Evolutionary conservation across 257 asterid genomes (phyloP).

Genomic region (Solanum dulcamara): DNA sequence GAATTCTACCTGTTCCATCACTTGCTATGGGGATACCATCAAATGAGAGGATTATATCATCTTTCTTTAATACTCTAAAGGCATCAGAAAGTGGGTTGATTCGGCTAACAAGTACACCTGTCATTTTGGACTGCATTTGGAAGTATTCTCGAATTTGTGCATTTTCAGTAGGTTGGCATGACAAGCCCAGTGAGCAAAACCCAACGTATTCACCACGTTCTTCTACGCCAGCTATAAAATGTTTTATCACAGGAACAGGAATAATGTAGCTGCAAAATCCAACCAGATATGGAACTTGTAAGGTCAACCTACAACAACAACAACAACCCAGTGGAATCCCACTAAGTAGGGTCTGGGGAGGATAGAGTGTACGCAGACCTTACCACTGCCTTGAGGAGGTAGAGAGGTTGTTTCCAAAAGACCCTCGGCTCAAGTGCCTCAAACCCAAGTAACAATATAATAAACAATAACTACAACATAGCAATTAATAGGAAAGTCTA

Average conservation of each 20-base stretch:
- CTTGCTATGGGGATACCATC: slow-evolving; percentile 85
- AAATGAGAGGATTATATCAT: slow-evolving; percentile 79
- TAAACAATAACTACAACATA: too few relatives aligned
- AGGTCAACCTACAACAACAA: neutral
- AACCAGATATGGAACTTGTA: neutral
- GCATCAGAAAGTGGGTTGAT: slow-evolving; percentile 80
- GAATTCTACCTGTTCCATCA: slow-evolving; percentile 79
- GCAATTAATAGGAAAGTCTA: too few relatives aligned
- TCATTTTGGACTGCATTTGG: slow-evolving; percentile 50
- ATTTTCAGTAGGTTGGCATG: slow-evolving; percentile 93
- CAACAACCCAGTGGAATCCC: too few relatives aligned
- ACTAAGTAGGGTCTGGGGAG: too few relatives aligned
- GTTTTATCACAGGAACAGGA: slow-evolving; percentile 91
- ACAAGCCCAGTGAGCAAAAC: slow-evolving; percentile 88
- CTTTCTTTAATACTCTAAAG: slow-evolving; percentile 50
- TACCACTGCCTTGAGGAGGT: too few relatives aligned
- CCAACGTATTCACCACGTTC: slow-evolving; percentile 81
- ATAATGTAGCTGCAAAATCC: slow-evolving; percentile 62
- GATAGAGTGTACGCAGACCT: too few relatives aligned
- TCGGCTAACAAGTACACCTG: slow-evolving; percentile 83
- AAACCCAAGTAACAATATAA: too few relatives aligned
- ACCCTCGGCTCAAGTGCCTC: too few relatives aligned
- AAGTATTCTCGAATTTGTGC: slow-evolving; percentile 72
- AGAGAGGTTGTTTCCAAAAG: too few relatives aligned
- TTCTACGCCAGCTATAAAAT: slow-evolving; percentile 77